phyloP scores from a whole-genome alignment of 169 alveolate species.

The Plasmodium relictum region DNA sequence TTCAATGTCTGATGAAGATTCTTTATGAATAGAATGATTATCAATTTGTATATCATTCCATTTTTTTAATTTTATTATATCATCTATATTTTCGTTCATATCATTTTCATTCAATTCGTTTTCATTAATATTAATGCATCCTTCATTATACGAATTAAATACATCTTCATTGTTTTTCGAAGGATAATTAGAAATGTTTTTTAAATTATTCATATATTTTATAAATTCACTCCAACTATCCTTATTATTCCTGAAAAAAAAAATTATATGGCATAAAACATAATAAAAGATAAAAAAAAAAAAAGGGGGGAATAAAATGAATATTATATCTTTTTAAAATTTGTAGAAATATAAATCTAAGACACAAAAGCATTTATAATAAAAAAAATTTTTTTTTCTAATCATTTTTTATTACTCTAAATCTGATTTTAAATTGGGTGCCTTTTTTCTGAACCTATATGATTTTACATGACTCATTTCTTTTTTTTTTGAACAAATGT shows the following conservation, averaged over 20 bases:
- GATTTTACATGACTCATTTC: conserved; percentile 27
- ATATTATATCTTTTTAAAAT: not conserved
- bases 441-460: conserved; percentile 44
- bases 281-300: not conserved
- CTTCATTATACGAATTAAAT: conserved; percentile 24
- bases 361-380: not conserved
- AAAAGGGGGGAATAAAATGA: not conserved
- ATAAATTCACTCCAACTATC: conserved; percentile 47
- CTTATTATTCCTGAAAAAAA: conserved; percentile 20
- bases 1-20: conserved; percentile 33
- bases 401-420: conserved; percentile 31
- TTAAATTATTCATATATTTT: conserved; percentile 46
- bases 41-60: conserved; percentile 39
- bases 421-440: conserved; percentile 40
- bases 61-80: conserved; percentile 48
- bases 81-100: conserved; percentile 41
- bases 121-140: conserved; percentile 3
- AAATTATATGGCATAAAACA: not conserved
- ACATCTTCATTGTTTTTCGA: conserved; percentile 5
- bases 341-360: not conserved
- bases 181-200: conserved; percentile 8
- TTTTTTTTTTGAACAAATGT: not conserved
- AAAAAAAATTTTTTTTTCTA: not conserved
- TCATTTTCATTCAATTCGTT: conserved; percentile 21
- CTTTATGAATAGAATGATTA: conserved; percentile 20